These are phyloP conservation scores for Litchi chinensis DNA, from an alignment of 345 rosid species.

Conservation along the genomic window DNA sequence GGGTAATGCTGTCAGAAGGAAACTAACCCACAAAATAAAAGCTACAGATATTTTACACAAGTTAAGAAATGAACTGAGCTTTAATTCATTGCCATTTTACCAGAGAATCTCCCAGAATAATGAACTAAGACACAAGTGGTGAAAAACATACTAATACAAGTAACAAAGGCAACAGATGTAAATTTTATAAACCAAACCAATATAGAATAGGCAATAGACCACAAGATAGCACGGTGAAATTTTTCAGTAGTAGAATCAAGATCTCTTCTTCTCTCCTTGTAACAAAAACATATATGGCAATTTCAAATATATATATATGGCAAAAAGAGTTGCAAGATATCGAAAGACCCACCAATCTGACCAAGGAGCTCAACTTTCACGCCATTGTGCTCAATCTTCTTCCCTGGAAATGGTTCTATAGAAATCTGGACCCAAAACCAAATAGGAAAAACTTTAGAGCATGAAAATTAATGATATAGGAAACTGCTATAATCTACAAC, in stretches of 20 bases:
- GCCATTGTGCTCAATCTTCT: conserved; percentile 94
- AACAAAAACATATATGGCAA: not conserved
- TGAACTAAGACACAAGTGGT: not conserved
- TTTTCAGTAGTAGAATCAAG: not conserved
- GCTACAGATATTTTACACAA: not conserved
- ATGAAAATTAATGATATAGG: not conserved
- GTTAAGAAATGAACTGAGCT: not conserved
- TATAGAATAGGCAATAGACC: not conserved
- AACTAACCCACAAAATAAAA: not conserved
- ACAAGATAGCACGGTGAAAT: not conserved
- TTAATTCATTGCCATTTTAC: not conserved
- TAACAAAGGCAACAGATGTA: not conserved
- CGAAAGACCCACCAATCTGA: conserved; percentile 69
- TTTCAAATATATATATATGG: too few species aligned
- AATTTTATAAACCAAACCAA: not conserved
- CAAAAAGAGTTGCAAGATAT: not conserved
- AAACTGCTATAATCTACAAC: not conserved
- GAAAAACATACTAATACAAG: not conserved
- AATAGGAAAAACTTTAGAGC: conserved; percentile 3
- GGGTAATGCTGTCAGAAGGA: not conserved
- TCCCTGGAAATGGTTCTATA: conserved; percentile 88
- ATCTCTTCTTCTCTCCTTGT: not conserved
- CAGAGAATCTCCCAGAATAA: not conserved
- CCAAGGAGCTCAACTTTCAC: conserved; percentile 96
- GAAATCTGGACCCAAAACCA: conserved; percentile 48